phyloP scores from a whole-genome alignment of 441 rosid genomes.

The Jatropha podagrica region DNA sequence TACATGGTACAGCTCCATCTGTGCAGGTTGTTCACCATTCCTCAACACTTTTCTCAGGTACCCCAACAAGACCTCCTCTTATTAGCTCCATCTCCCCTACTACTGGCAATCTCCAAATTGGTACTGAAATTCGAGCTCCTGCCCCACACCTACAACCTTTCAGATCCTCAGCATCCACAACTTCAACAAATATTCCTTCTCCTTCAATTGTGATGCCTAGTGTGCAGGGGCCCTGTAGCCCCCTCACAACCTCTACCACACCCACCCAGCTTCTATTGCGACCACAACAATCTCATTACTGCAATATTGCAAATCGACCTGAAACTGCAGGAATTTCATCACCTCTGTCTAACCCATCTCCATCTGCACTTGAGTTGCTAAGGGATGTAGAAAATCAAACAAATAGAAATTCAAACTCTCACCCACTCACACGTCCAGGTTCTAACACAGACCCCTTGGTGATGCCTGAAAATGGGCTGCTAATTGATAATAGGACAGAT shows the following conservation, averaged over 20 bases:
- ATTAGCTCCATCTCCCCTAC: constrained; percentile 41
- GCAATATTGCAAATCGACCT: constrained; percentile 10
- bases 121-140: constrained; percentile 50
- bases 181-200: constrained; percentile 26
- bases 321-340: constrained; percentile 25
- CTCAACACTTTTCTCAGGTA: constrained; percentile 28
- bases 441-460: constrained; percentile 17
- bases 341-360: constrained; percentile 15
- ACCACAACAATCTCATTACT: constrained; percentile 18
- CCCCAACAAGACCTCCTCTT: constrained; percentile 49
- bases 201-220: constrained; percentile 22
- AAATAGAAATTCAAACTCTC: constrained; percentile 25
- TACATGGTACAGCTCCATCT: constrained; percentile 25
- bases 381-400: constrained; percentile 23
- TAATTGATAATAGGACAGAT: constrained; percentile 15
- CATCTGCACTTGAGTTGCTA: constrained; percentile 27
- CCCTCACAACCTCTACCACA: constrained; percentile 19
- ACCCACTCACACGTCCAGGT: constrained; percentile 21
- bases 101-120: constrained; percentile 40
- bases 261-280: constrained; percentile 24
- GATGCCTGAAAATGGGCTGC: constrained; percentile 20
- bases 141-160: constrained; percentile 62
- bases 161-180: constrained; percentile 41
- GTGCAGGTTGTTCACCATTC: constrained; percentile 29
- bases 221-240: constrained; percentile 27